Percentiles rank a stretch among this genome's conserved stretches.
These are phyloP conservation scores for Fusarium tjaetaba DNA, from an alignment of 2,329 filamentous ascomycete genomes.

Conservation along the genomic window DNA sequence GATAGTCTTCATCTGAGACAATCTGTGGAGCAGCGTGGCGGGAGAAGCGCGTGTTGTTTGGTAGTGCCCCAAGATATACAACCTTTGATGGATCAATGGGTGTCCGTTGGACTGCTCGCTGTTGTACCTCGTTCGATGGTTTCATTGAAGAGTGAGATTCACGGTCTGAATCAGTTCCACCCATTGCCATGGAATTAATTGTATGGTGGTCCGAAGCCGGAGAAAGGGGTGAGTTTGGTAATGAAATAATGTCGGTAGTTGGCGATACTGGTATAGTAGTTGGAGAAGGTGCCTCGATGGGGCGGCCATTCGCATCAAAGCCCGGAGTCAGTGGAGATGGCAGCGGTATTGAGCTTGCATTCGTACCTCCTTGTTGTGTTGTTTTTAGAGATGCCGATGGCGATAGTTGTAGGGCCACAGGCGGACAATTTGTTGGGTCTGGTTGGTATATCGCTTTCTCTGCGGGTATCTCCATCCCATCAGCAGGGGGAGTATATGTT, in stretches of 20 bases:
- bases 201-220: conserved; percentile 24
- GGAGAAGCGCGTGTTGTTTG: conserved; percentile 55
- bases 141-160: conserved; percentile 4
- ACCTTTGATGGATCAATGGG: conserved; percentile 64
- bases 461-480: conserved; percentile 39
- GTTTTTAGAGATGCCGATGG: conserved; percentile 33
- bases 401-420: conserved; percentile 27
- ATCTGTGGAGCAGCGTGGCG: conserved; percentile 17
- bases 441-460: conserved; percentile 46
- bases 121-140: conserved; percentile 1
- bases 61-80: conserved; percentile 65
- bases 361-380: conserved; percentile 31
- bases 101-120: conserved; percentile 53
- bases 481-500: conserved; percentile 57
- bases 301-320: conserved; percentile 54
- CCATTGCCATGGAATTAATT: conserved; percentile 6
- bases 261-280: conserved; percentile 43
- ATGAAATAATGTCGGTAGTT: conserved; percentile 20
- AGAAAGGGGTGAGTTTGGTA: conserved; percentile 27
- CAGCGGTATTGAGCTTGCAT: conserved; percentile 51
- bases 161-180: conserved; percentile 11
- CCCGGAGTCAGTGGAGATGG: conserved; percentile 59
- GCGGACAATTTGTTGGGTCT: conserved; percentile 30
- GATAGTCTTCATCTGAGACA: conserved; percentile 3
- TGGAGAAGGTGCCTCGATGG: conserved; percentile 55